phyloP scores from a whole-genome alignment of 2,329 filamentous ascomycete genomes.

The Cladophialophora yegresii region DNA sequence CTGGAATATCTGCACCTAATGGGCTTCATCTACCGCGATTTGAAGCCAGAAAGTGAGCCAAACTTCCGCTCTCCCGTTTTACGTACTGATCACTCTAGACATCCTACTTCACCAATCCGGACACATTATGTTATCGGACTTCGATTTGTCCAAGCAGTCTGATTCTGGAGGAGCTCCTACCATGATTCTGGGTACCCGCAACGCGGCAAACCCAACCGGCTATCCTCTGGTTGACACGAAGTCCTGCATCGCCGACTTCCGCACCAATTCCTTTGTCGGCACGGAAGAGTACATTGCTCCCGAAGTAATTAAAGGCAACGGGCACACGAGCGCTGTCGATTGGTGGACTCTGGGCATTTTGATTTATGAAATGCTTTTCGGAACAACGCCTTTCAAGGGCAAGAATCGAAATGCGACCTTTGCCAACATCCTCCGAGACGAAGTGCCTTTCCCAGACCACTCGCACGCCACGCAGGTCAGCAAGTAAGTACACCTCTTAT shows the following conservation, averaged over 20 bases:
- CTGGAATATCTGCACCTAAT: constrained; percentile 96
- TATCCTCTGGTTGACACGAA: constrained; percentile 97
- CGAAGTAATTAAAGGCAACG: constrained; percentile 97
- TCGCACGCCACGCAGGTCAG: constrained; percentile 80
- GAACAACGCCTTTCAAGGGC: constrained; percentile 97
- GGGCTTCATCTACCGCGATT: constrained; percentile 97
- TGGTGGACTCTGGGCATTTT: constrained; percentile 99
- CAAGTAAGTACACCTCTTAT: constrained; percentile 65
- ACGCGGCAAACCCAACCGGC: constrained; percentile 80
- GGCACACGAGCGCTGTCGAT: constrained; percentile 96
- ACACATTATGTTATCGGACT: constrained; percentile 99
- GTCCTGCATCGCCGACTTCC: constrained; percentile 96
- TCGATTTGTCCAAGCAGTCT: constrained; percentile 97
- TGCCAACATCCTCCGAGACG: constrained; percentile 92
- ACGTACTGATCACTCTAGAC: constrained; percentile 61
- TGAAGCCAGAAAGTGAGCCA: constrained; percentile 89
- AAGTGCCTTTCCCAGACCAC: constrained; percentile 93
- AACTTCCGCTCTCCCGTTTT: constrained; percentile 5
- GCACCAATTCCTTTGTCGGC: constrained; percentile 97
- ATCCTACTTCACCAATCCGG: constrained; percentile 98
- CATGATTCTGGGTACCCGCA: constrained; percentile 88
- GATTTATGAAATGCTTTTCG: constrained; percentile 98
- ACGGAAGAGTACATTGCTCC: constrained; percentile 99
- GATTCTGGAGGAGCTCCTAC: constrained; percentile 93
- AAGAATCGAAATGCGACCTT: constrained; percentile 99